Conservation (phyloP, 768 basidiomycete genomes). For the Mycena galopus region DNA sequence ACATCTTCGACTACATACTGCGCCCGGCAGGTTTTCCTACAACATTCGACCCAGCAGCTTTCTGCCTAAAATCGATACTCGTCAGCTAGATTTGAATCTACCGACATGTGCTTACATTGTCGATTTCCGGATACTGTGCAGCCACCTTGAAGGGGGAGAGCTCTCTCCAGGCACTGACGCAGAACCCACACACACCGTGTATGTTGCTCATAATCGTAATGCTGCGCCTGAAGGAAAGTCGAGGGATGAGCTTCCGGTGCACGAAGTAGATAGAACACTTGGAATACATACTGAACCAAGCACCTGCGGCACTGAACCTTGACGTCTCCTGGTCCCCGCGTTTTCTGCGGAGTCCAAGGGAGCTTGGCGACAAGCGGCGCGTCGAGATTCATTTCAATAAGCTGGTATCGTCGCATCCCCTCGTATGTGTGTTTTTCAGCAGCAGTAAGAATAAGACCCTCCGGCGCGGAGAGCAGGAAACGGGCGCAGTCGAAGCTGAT, state of each 20-base stretch:
- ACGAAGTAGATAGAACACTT: neutral
- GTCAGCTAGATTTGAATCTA: too few species aligned
- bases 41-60: constrained; percentile 46
- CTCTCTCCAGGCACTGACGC: too few species aligned
- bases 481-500: constrained; percentile 45
- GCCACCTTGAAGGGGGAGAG: too few species aligned
- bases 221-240: too few species aligned
- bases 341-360: constrained; percentile 45
- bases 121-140: too few species aligned
- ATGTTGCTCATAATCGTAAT: too few species aligned
- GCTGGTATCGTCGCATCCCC: constrained; percentile 42
- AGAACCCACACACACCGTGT: too few species aligned
- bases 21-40: constrained; percentile 39
- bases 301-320: constrained; percentile 41
- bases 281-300: constrained; percentile 29
- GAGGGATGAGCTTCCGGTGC: too few species aligned
- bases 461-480: constrained; percentile 36
- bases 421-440: constrained; percentile 37
- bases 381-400: constrained; percentile 45
- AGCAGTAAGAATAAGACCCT: constrained; percentile 36
- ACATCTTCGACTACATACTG: constrained; percentile 42
- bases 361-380: constrained; percentile 30
- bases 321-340: constrained; percentile 41
- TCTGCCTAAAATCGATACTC: constrained; percentile 34
- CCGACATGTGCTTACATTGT: too few species aligned